phyloP scores from a whole-genome alignment of 2,329 filamentous ascomycete genomes.

The Aspergillus persii region DNA sequence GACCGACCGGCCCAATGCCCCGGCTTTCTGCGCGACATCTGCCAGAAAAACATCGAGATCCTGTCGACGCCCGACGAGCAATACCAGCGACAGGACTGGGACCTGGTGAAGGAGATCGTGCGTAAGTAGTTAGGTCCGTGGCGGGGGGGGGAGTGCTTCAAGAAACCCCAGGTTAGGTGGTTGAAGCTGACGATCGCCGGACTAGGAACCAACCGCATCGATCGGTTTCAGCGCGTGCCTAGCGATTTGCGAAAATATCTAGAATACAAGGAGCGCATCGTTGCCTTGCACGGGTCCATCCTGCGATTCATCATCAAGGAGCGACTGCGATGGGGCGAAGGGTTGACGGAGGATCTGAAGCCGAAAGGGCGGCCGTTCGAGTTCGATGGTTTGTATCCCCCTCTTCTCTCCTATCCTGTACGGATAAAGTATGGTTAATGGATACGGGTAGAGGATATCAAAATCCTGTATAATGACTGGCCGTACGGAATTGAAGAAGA shows the following conservation, averaged over 20 bases:
- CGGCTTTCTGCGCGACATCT: slow-evolving; percentile 62
- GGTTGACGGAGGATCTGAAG: slow-evolving; percentile 36
- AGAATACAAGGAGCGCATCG: slow-evolving; percentile 64
- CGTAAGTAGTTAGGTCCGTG: slow-evolving; percentile 28
- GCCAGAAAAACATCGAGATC: slow-evolving; percentile 67
- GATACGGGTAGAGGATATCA: slow-evolving; percentile 56
- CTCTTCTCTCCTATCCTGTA: not conserved
- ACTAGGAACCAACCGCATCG: slow-evolving; percentile 64
- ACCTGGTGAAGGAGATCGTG: slow-evolving; percentile 63
- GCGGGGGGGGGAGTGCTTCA: not conserved
- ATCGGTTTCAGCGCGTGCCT: slow-evolving; percentile 73
- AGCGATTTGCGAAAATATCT: slow-evolving; percentile 77
- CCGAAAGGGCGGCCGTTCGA: slow-evolving; percentile 33
- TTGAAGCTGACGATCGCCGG: not conserved
- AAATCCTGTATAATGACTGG: slow-evolving; percentile 87
- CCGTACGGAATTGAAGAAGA: slow-evolving; percentile 78
- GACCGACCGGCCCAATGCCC: slow-evolving; percentile 68
- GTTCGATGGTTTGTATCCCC: slow-evolving; percentile 30
- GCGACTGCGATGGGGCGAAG: slow-evolving; percentile 65
- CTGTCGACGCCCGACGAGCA: slow-evolving; percentile 67
- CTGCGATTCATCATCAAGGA: slow-evolving; percentile 72
- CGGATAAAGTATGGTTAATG: not conserved
- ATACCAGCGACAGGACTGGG: slow-evolving; percentile 67
- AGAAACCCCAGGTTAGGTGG: not conserved
- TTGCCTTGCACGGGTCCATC: slow-evolving; percentile 69